Percentiles rank a stretch among this genome's conserved stretches.
Conservation (phyloP, 176 grass and related monocot species). For the Carex pumila region DNA sequence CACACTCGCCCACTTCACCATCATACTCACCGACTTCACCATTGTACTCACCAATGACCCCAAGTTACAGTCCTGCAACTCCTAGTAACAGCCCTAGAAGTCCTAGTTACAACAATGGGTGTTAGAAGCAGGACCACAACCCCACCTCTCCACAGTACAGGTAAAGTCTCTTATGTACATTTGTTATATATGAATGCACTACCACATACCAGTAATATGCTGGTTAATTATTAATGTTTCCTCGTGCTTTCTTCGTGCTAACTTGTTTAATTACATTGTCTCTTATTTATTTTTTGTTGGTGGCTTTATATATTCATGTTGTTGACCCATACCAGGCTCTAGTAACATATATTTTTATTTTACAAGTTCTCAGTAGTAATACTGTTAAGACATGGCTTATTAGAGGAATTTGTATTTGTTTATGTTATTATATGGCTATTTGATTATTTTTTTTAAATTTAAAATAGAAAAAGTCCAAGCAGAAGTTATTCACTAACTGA, state of each 20-base stretch:
- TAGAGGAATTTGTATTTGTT: neutral
- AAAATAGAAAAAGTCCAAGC: slow-evolving; percentile 42
- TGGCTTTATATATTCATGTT: slow-evolving; percentile 7
- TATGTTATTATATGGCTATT: neutral
- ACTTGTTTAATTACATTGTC: slow-evolving; percentile 15
- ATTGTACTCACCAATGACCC: slow-evolving; percentile 48
- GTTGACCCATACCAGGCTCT: neutral
- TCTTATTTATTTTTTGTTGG: slow-evolving; percentile 3
- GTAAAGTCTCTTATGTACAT: slow-evolving; percentile 12
- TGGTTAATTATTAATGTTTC: neutral
- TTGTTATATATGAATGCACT: neutral
- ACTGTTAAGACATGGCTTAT: too few species aligned
- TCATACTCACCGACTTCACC: slow-evolving; percentile 22
- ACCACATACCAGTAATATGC: neutral
- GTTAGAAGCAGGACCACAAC: slow-evolving; percentile 68
- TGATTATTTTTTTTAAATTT: neutral
- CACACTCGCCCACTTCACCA: neutral
- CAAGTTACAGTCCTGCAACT: slow-evolving; percentile 41
- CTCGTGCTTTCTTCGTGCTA: neutral
- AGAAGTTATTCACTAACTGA: slow-evolving; percentile 82
- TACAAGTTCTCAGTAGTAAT: slow-evolving; percentile 14
- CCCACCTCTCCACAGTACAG: slow-evolving; percentile 89
- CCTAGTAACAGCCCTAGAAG: slow-evolving; percentile 9
- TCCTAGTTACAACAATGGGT: slow-evolving; percentile 31
- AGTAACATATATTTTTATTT: neutral